phyloP scores from a whole-genome alignment of 208 protist genomes.

The Crithidia sp. region DNA sequence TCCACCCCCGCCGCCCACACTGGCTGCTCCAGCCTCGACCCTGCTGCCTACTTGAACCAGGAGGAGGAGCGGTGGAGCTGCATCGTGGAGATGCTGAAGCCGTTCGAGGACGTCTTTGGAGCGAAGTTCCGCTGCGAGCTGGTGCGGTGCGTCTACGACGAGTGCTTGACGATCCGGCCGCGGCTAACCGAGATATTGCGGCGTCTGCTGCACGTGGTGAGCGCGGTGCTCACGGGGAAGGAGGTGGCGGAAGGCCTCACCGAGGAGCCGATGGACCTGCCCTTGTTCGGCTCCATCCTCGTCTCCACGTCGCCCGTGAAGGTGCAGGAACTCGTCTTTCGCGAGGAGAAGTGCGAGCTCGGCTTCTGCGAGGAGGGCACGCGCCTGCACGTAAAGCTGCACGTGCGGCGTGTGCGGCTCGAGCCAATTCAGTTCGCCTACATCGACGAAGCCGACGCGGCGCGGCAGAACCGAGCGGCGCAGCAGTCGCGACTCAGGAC shows the following conservation, averaged over 20 bases:
- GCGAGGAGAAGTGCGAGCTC: slow-evolving; percentile 38
- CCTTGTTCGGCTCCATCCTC: slow-evolving; percentile 51
- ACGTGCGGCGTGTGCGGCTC: slow-evolving; percentile 44
- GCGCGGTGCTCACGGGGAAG: slow-evolving; percentile 33
- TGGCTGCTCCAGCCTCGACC: slow-evolving; percentile 34
- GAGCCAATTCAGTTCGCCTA: slow-evolving; percentile 61
- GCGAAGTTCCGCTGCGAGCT: slow-evolving; percentile 45
- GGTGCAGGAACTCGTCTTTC: slow-evolving; percentile 44
- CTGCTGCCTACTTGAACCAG: slow-evolving; percentile 41
- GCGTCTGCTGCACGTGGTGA: slow-evolving; percentile 44
- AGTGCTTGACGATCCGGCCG: slow-evolving; percentile 41
- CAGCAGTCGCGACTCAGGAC: slow-evolving; percentile 1
- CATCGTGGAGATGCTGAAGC: slow-evolving; percentile 36
- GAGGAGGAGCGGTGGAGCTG: slow-evolving; percentile 44
- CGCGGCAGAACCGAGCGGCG: slow-evolving; percentile 27
- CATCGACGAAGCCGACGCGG: slow-evolving; percentile 50
- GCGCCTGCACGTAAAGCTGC: slow-evolving; percentile 38
- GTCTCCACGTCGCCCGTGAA: slow-evolving; percentile 50
- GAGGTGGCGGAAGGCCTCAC: slow-evolving; percentile 32
- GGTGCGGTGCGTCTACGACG: slow-evolving; percentile 41
- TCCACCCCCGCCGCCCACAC: slow-evolving; percentile 14
- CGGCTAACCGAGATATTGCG: slow-evolving; percentile 33
- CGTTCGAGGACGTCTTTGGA: slow-evolving; percentile 58
- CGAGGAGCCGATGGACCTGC: slow-evolving; percentile 46
- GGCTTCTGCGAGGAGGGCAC: slow-evolving; percentile 46